phyloP scores from a whole-genome alignment of 2,329 filamentous ascomycete genomes.

The Aspergillus texensis region DNA sequence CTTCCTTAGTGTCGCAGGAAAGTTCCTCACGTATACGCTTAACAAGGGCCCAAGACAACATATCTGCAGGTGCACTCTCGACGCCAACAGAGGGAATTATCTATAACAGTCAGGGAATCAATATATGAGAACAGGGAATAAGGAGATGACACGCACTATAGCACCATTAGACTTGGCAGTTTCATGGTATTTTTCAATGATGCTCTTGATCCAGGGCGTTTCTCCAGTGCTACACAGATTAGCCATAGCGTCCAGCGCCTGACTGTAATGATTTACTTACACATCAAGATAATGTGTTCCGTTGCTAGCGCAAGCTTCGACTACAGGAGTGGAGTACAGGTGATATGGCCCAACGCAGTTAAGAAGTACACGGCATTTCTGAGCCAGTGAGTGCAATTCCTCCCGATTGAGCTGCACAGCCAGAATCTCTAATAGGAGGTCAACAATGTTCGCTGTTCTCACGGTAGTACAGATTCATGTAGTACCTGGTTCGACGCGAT shows the following conservation, averaged over 20 bases:
- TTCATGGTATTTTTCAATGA: conserved; percentile 63
- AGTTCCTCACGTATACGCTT: conserved; percentile 56
- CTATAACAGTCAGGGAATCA: conserved; percentile 29
- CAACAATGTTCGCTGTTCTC: conserved; percentile 4
- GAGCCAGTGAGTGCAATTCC: conserved; percentile 55
- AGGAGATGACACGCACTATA: conserved; percentile 50
- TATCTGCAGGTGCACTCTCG: conserved; percentile 63
- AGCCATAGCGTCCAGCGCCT: background rate
- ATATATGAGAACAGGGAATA: background rate
- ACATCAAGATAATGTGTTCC: conserved; percentile 71
- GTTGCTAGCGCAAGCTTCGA: conserved; percentile 65
- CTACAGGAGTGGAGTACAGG: conserved; percentile 64
- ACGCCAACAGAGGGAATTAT: conserved; percentile 64
- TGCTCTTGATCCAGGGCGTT: conserved; percentile 64
- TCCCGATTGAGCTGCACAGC: conserved; percentile 51
- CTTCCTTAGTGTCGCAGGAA: conserved; percentile 52
- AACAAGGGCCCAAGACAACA: conserved; percentile 56
- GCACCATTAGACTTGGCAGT: conserved; percentile 62
- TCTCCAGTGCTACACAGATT: conserved; percentile 57
- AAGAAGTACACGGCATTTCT: conserved; percentile 61
- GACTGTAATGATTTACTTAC: conserved; percentile 31
- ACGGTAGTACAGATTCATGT: background rate
- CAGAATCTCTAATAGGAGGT: conserved; percentile 44
- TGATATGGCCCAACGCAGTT: conserved; percentile 67
- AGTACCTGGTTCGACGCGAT: conserved; percentile 71